Base-by-base conservation (phyloP, 371 early-diverging fungal species). In the Apophysomyces sp. region DNA sequence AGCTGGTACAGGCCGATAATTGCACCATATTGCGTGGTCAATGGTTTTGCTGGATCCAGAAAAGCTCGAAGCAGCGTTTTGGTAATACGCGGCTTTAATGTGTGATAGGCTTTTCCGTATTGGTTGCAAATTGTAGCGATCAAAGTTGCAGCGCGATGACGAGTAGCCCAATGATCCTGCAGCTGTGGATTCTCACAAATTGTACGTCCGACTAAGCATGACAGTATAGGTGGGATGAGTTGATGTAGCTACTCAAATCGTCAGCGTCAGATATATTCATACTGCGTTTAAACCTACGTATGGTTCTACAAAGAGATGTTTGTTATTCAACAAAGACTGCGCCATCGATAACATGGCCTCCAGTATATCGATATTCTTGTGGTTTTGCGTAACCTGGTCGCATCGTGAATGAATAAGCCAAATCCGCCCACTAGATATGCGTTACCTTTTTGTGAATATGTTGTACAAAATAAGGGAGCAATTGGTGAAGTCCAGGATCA, bases 391-490 rank as follows among this genome's bases (percentile, higher is more conserved):
- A 30, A 93, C 85, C 85, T 88, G 61, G 4, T 7, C 21, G 11
- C 11, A 37, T 34, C 12, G n/a, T 37, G 63, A 31, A 68, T 18
- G 54, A 87, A 67, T 64, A 74, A 32, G 62, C 18, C 49, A 52
- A n/a, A 8, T 12, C 9, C 34, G 37, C 24, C 8, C 21, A 21
- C 9, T 37, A 44, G 21, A 27, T 54, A 15, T n/a, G 8, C 15
- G 55, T 18, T 57, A 92, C 90, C 66, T 92, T 89, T 64, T 97
- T 95, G 29, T 92, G 91, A 57, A 98, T 92, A 63, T 96, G 95
- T 69, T 97, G 93, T 21, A 98, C 89, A 85, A 99, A 98, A 78
- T 99, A 99, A 0, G 99, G 99, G 18, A 99, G 80, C 18, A 99
- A 84, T 67, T 96, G 97, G 75, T 99, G 98, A 55, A 99, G 88